These are phyloP conservation scores for Mycena latifolia DNA, from an alignment of 768 basidiomycete genomes.

Conservation along the genomic window DNA sequence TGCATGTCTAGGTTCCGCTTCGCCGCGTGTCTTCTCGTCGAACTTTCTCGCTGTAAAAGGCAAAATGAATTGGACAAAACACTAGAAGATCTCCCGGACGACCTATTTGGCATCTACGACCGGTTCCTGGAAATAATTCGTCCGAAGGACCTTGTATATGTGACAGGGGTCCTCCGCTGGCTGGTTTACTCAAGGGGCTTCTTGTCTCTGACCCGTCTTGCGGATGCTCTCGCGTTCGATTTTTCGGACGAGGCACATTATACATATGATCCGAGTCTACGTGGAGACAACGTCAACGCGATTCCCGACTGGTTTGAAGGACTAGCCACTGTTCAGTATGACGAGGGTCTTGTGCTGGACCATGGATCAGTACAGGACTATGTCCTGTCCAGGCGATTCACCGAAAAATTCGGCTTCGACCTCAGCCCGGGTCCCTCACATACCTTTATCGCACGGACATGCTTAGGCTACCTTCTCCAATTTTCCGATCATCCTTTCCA, in stretches of 20 bases:
- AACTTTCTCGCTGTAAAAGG: conserved; percentile 1
- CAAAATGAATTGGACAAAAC: conserved; percentile 12
- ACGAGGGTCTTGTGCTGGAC: neutral
- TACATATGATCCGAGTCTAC: neutral
- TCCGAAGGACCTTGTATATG: conserved; percentile 2
- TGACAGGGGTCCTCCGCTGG: neutral
- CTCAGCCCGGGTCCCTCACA: neutral
- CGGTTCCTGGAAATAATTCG: conserved; percentile 8
- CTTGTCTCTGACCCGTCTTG: neutral
- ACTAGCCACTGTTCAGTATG: neutral
- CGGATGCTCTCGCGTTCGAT: conserved; percentile 19
- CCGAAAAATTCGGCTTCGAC: neutral
- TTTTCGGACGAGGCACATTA: neutral
- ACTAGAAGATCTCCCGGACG: conserved; percentile 15
- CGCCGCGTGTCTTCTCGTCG: neutral
- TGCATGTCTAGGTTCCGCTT: neutral
- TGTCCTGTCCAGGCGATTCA: too few species aligned
- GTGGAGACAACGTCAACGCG: neutral
- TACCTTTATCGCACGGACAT: conserved; percentile 8
- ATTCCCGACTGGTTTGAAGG: conserved; percentile 22
- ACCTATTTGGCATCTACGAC: conserved; percentile 24
- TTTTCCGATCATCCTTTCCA: conserved; percentile 7
- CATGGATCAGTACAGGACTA: conserved; percentile 22
- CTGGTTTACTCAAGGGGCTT: neutral
- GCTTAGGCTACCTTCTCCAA: conserved; percentile 15